phyloP scores from a whole-genome alignment of 169 alveolate genomes.

The Plasmodium knowlesi region DNA sequence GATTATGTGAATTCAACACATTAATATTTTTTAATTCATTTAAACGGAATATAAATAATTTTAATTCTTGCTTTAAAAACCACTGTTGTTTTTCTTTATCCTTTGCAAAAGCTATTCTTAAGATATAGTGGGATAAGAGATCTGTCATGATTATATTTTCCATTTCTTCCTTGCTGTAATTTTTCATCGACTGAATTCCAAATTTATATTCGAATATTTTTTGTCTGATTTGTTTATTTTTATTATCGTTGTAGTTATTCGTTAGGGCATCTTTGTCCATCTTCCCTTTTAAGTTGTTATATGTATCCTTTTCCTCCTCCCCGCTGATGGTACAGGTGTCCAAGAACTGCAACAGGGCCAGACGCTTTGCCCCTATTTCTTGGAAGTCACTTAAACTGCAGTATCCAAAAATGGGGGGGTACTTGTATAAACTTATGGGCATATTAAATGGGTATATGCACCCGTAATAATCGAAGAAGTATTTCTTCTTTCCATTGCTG shows the following conservation, averaged over 20 bases:
- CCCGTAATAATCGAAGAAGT: slow-evolving; percentile 58
- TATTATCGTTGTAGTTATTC: slow-evolving; percentile 26
- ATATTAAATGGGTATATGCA: slow-evolving; percentile 69
- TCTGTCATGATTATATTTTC: slow-evolving; percentile 83
- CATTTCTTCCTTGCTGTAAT: slow-evolving; percentile 77
- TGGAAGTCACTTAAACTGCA: slow-evolving; percentile 84
- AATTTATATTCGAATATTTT: slow-evolving; percentile 83
- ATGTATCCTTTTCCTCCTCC: slow-evolving; percentile 25
- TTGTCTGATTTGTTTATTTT: slow-evolving; percentile 32
- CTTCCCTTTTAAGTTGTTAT: background rate
- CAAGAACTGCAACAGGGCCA: slow-evolving; percentile 76
- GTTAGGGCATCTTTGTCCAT: background rate
- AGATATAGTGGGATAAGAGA: slow-evolving; percentile 83
- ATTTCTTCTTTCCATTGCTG: slow-evolving; percentile 2
- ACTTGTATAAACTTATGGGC: slow-evolving; percentile 78
- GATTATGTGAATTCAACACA: slow-evolving; percentile 72
- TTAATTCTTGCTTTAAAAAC: slow-evolving; percentile 86
- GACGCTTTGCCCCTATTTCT: slow-evolving; percentile 85
- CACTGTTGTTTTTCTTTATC: slow-evolving; percentile 89
- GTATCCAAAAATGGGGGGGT: slow-evolving; percentile 83
- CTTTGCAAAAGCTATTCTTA: slow-evolving; percentile 85
- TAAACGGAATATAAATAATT: slow-evolving; percentile 82
- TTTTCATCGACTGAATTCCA: slow-evolving; percentile 77
- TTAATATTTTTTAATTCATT: slow-evolving; percentile 77
- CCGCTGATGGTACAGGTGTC: slow-evolving; percentile 48